These are phyloP conservation scores for Leptodontidium sp. DNA, from an alignment of 2,329 filamentous ascomycete genomes.

Conservation along the genomic window DNA sequence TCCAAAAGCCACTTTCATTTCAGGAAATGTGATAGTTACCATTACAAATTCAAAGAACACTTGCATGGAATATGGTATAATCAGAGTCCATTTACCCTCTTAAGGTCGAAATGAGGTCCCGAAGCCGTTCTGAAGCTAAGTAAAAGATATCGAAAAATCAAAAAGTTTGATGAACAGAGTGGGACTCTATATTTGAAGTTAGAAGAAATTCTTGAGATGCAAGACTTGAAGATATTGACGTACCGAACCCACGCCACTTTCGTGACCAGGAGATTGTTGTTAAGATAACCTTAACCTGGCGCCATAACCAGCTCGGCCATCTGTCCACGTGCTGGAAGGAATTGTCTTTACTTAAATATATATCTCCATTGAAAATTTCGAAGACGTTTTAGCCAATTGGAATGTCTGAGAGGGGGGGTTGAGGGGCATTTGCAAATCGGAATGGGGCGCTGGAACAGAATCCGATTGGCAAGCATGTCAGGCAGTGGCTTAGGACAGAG, in stretches of 20 bases:
- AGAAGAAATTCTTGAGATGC: not conserved
- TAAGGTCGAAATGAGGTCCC: too few species aligned
- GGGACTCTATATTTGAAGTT: not conserved
- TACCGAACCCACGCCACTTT: conserved; percentile 17
- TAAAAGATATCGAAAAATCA: not conserved
- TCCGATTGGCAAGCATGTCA: not conserved
- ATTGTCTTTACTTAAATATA: not conserved
- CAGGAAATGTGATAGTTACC: too few species aligned
- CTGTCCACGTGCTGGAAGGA: not conserved
- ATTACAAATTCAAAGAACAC: too few species aligned
- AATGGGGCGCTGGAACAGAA: not conserved
- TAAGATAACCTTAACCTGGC: conserved; percentile 16
- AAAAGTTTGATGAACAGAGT: conserved; percentile 6
- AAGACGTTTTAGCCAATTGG: not conserved
- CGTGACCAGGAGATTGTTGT: conserved; percentile 16
- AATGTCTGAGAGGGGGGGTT: not conserved
- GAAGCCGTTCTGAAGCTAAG: not conserved
- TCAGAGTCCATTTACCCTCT: too few species aligned
- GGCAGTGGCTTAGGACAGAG: too few species aligned
- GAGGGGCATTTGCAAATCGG: not conserved
- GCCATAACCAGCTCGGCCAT: conserved; percentile 15
- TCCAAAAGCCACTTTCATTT: not conserved
- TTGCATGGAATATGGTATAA: too few species aligned
- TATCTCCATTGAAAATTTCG: not conserved
- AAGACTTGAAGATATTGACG: not conserved